phyloP scores from a whole-genome alignment of 345 rosid genomes.

The Arabidopsis suecica region DNA sequence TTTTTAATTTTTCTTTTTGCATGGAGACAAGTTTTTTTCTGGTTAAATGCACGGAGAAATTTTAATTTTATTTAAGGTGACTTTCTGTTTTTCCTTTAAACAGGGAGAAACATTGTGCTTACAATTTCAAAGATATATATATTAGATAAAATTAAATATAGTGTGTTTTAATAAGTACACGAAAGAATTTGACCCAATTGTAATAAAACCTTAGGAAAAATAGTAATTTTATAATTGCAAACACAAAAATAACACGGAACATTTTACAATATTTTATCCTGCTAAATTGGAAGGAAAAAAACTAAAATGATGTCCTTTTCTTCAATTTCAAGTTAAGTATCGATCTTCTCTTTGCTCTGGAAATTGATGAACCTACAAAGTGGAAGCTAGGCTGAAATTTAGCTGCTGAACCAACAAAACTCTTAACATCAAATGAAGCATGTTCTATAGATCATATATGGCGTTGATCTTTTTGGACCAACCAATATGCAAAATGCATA shows the following conservation, averaged over 20 bases:
- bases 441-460: background rate
- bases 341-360: background rate
- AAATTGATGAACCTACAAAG: constrained; percentile 6
- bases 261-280: background rate
- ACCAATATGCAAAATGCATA: constrained; percentile 1
- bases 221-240: background rate
- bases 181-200: background rate
- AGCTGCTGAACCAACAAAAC: background rate
- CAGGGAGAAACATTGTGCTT: background rate
- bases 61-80: background rate
- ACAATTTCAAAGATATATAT: background rate
- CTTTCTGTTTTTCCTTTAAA: background rate
- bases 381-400: constrained; percentile 14
- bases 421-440: background rate
- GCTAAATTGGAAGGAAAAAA: background rate
- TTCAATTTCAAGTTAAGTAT: background rate
- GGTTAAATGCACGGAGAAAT: background rate
- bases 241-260: background rate
- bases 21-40: background rate
- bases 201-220: background rate
- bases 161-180: background rate
- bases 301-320: background rate
- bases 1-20: background rate
- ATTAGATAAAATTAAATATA: background rate
- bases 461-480: constrained; percentile 18